A percentile compares a stretch with the other conserved stretches of the same genome.
Conservation (phyloP, 208 protist species). For the Leishmania turanica region DNA sequence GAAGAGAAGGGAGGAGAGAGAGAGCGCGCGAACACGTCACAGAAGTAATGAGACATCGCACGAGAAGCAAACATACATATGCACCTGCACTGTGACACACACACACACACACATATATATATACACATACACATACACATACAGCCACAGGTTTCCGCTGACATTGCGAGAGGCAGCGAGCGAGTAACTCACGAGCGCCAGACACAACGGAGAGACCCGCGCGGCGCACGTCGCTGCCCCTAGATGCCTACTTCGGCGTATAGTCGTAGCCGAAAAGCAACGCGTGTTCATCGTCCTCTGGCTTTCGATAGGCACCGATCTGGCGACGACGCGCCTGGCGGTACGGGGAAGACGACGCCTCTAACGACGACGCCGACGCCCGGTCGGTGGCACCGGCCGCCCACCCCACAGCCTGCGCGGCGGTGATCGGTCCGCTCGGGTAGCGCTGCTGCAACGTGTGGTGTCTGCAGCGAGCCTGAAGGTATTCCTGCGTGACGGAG, state of each 20-base stretch:
- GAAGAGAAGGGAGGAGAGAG: neutral
- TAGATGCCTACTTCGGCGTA: conserved; percentile 31
- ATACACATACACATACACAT: neutral
- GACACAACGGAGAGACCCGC: neutral
- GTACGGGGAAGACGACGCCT: neutral
- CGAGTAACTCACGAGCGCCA: neutral
- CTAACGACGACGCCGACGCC: conserved; percentile 1
- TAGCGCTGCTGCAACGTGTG: conserved; percentile 53
- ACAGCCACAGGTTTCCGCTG: neutral
- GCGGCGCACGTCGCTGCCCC: neutral
- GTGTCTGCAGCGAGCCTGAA: conserved; percentile 37
- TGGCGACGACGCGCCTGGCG: conserved; percentile 7
- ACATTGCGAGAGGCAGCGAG: neutral
- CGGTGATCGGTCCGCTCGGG: conserved; percentile 42
- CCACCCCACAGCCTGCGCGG: conserved; percentile 65
- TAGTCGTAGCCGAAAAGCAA: conserved; percentile 60
- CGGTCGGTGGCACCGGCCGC: neutral
- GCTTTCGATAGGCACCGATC: conserved; percentile 43
- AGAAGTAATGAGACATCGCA: neutral
- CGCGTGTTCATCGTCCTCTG: conserved; percentile 68
- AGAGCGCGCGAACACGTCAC: neutral
- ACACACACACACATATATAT: too few species aligned
- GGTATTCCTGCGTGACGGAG: conserved; percentile 32
- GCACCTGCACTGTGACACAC: neutral
- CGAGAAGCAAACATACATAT: neutral